These are phyloP conservation scores for Scytalidium sp. DNA, from an alignment of 2,329 filamentous ascomycete species.

Conservation along the genomic window DNA sequence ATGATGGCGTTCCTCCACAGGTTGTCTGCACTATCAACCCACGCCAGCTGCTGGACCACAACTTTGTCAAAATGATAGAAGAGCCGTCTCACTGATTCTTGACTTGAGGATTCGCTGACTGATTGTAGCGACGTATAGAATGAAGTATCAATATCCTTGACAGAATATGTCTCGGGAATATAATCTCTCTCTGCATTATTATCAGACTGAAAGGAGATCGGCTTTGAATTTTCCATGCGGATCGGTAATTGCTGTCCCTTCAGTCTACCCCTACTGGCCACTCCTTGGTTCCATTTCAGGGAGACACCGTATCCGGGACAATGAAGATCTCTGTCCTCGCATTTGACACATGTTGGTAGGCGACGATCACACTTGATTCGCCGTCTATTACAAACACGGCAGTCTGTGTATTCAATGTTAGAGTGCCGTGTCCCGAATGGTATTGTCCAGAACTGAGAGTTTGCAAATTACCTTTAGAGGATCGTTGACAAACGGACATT, in stretches of 20 bases:
- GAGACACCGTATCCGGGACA: constrained; percentile 32
- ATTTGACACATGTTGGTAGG: constrained; percentile 33
- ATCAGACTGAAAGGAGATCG: not conserved
- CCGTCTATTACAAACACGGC: constrained; percentile 31
- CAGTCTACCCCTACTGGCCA: constrained; percentile 14
- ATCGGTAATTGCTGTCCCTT: not conserved
- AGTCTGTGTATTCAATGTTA: constrained; percentile 23
- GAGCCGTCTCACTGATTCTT: constrained; percentile 1
- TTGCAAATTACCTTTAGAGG: not conserved
- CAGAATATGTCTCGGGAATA: not conserved
- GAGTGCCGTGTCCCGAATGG: too few relatives aligned
- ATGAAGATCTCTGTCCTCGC: constrained; percentile 27
- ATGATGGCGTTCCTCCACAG: constrained; percentile 4
- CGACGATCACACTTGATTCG: constrained; percentile 34
- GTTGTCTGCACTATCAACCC: constrained; percentile 8
- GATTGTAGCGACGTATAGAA: not conserved
- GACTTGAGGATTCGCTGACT: not conserved
- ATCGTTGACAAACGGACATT: too few relatives aligned
- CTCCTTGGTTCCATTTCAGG: constrained; percentile 31
- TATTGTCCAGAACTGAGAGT: not conserved
- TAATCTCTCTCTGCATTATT: not conserved
- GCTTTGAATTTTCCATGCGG: not conserved
- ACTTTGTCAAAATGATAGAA: constrained; percentile 4
- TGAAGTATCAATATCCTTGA: not conserved
- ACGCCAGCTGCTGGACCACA: constrained; percentile 1